Conservation (phyloP, 352 stramenopile genomes). For the Elongisporangium anandrum region DNA sequence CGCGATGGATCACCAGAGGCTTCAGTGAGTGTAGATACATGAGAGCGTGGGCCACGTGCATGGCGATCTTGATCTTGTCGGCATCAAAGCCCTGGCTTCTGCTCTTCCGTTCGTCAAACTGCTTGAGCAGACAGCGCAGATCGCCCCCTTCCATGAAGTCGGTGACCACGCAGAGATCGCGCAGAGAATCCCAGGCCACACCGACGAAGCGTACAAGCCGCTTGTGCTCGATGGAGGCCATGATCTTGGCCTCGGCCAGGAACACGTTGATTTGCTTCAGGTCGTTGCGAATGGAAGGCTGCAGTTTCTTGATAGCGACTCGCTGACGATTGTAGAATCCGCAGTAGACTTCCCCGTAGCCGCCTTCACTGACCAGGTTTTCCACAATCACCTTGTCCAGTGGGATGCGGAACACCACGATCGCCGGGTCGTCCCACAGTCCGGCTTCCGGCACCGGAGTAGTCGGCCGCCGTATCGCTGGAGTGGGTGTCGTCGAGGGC, state of each 20-base stretch:
- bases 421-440: slow-evolving; percentile 36
- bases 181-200: slow-evolving; percentile 52
- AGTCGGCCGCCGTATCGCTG: too few species aligned
- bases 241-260: slow-evolving; percentile 47
- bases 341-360: slow-evolving; percentile 52
- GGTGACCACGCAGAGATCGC: slow-evolving; percentile 51
- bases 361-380: slow-evolving; percentile 38
- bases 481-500: too few species aligned
- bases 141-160: slow-evolving; percentile 65
- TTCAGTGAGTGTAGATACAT: slow-evolving; percentile 41
- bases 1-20: slow-evolving; percentile 33
- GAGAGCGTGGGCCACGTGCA: slow-evolving; percentile 31
- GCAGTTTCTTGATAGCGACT: slow-evolving; percentile 51
- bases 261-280: slow-evolving; percentile 37
- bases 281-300: slow-evolving; percentile 34
- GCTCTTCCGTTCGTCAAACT: slow-evolving; percentile 15
- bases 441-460: background rate
- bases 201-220: slow-evolving; percentile 48
- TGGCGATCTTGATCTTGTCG: slow-evolving; percentile 31
- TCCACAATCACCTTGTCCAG: slow-evolving; percentile 30
- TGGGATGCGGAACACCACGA: slow-evolving; percentile 38
- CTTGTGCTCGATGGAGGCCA: slow-evolving; percentile 34
- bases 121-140: slow-evolving; percentile 33
- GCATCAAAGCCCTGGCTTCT: slow-evolving; percentile 28
- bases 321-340: slow-evolving; percentile 24